These are phyloP conservation scores for Lasiosphaeria ovina DNA, from an alignment of 495 filamentous ascomycete species.

Conservation along the genomic window DNA sequence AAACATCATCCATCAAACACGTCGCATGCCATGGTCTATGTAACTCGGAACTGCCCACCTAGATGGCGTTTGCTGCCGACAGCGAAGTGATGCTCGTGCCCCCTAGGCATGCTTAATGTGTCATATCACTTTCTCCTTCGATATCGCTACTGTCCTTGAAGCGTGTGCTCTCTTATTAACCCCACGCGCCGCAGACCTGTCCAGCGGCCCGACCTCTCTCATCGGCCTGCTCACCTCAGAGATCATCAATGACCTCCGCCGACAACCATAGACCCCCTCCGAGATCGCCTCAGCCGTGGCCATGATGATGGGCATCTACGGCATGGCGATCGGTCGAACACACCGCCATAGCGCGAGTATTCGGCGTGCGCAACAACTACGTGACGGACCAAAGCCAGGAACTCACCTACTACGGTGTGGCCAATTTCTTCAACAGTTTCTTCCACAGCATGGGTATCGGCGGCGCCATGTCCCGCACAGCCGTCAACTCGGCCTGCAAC, in stretches of 20 bases:
- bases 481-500: constrained; percentile 48
- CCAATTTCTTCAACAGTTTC: constrained; percentile 50
- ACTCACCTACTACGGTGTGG: constrained; percentile 46
- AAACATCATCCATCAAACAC: too few relatives aligned
- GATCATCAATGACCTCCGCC: constrained; percentile 40
- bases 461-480: constrained; percentile 50
- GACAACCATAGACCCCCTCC: constrained; percentile 35
- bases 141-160: neutral
- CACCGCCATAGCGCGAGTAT: constrained; percentile 47
- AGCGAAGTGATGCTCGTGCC: too few relatives aligned
- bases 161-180: neutral
- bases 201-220: constrained; percentile 52
- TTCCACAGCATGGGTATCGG: constrained; percentile 48
- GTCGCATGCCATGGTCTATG: too few relatives aligned
- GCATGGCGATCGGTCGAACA: constrained; percentile 51
- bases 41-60: too few relatives aligned
- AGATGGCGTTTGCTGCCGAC: too few relatives aligned
- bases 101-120: too few relatives aligned
- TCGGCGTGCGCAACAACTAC: constrained; percentile 48
- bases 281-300: constrained; percentile 50
- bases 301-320: constrained; percentile 51
- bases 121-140: neutral
- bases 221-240: constrained; percentile 51
- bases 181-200: constrained; percentile 36
- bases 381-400: constrained; percentile 48